Conservation (phyloP, 345 rosid species). For the Hibiscus mutabilis region DNA sequence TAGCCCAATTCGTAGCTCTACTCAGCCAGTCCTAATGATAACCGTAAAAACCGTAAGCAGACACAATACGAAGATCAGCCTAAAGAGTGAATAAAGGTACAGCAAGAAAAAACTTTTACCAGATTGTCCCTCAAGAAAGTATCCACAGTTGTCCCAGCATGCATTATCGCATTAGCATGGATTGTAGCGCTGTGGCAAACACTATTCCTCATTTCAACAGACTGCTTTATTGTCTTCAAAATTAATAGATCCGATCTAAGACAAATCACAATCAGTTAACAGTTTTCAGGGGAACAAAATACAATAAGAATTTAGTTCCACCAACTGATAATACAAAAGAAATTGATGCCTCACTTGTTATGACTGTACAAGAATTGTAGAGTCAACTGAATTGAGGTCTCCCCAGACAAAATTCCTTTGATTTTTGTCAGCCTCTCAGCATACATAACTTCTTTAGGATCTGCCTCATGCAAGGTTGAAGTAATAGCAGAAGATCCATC, state of each 20-base stretch:
- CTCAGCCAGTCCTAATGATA: conserved; percentile 90
- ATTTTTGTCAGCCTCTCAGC: conserved; percentile 83
- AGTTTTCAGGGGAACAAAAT: background rate
- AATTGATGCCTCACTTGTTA: conserved; percentile 56
- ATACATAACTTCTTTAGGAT: conserved; percentile 57
- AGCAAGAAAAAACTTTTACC: conserved; percentile 34
- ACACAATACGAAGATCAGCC: background rate
- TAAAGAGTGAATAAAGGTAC: background rate
- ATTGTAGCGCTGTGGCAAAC: conserved; percentile 99
- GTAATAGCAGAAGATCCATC: conserved; percentile 57
- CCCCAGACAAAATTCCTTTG: conserved; percentile 89
- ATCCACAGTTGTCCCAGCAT: conserved; percentile 99
- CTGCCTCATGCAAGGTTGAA: conserved; percentile 34
- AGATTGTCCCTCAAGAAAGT: conserved; percentile 95
- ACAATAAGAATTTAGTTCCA: background rate
- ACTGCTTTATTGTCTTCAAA: conserved; percentile 92
- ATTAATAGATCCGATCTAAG: conserved; percentile 92
- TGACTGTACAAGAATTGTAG: conserved; percentile 89
- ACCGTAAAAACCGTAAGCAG: conserved; percentile 6
- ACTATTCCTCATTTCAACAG: conserved; percentile 97
- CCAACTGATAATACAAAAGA: background rate
- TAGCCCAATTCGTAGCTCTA: conserved; percentile 99
- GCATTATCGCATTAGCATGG: conserved; percentile 98
- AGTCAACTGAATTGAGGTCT: conserved; percentile 87
- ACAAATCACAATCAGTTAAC: conserved; percentile 7